Percentiles rank a stretch among this genome's conserved stretches.
Evolutionary conservation across 2,329 filamentous ascomycete genomes (phyloP).

Genomic region (Ceratocystiopsis minuta): DNA sequence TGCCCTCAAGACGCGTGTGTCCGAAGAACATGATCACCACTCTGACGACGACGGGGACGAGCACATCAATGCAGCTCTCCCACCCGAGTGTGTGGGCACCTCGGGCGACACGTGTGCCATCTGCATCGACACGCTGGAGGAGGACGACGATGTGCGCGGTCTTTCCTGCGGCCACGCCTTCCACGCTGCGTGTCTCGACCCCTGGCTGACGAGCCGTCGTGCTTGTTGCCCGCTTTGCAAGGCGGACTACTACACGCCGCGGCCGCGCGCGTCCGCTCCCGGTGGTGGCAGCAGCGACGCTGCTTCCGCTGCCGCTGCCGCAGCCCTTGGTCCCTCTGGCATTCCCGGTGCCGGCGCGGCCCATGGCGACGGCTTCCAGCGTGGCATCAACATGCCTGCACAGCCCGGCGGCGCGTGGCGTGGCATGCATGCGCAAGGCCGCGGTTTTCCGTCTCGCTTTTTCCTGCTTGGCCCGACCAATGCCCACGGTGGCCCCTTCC

Average conservation of each 20-base stretch:
- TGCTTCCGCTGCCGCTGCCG: slow-evolving; percentile 13
- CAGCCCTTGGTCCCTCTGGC: slow-evolving; percentile 13
- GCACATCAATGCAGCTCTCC: slow-evolving; percentile 61
- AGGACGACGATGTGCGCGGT: slow-evolving; percentile 88
- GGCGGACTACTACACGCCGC: slow-evolving; percentile 90
- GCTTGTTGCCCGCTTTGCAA: slow-evolving; percentile 97
- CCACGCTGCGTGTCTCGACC: slow-evolving; percentile 87
- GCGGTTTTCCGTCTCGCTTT: slow-evolving; percentile 6
- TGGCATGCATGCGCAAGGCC: slow-evolving; percentile 9
- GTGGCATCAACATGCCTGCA: slow-evolving; percentile 28
- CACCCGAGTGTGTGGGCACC: slow-evolving; percentile 61
- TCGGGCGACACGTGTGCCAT: slow-evolving; percentile 92
- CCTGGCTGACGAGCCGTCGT: slow-evolving; percentile 84
- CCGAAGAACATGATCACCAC: slow-evolving; percentile 21
- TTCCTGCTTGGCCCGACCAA: slow-evolving; percentile 1
- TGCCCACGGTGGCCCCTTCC: background rate
- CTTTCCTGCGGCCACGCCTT: slow-evolving; percentile 95
- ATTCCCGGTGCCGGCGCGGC: slow-evolving; percentile 6
- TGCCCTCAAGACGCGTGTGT: slow-evolving; percentile 9
- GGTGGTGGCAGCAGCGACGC: background rate
- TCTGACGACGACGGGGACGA: slow-evolving; percentile 43
- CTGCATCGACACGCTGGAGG: slow-evolving; percentile 83
- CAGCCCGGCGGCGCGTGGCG: slow-evolving; percentile 23
- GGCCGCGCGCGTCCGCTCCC: slow-evolving; percentile 47
- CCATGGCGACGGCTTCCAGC: slow-evolving; percentile 14